These are phyloP conservation scores for Cladophialophora bantiana DNA, from an alignment of 2,329 filamentous ascomycete species.

Conservation along the genomic window DNA sequence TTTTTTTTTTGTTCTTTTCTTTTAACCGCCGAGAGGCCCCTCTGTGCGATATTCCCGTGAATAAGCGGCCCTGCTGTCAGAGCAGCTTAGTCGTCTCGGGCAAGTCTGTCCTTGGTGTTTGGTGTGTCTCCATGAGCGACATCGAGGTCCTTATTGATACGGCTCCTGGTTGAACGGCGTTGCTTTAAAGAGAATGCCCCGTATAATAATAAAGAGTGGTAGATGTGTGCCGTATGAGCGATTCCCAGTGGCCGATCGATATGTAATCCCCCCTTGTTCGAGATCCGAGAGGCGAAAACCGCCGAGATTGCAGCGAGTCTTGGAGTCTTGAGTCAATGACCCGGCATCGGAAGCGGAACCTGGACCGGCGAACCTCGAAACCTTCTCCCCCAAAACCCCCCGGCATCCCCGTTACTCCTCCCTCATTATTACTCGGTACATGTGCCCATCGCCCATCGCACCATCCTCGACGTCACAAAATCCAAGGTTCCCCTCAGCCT, in stretches of 20 bases:
- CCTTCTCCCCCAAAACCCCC: conserved; percentile 1
- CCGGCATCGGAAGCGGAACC: conserved; percentile 15
- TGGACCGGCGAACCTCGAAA: background rate
- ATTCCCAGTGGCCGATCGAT: too few relatives aligned
- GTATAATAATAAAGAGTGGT: background rate
- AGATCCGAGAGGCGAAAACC: conserved; percentile 9
- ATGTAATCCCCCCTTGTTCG: background rate
- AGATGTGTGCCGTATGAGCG: too few relatives aligned
- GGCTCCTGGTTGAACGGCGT: too few relatives aligned
- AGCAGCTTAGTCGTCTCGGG: too few relatives aligned
- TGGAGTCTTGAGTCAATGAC: background rate
- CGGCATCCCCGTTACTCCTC: conserved; percentile 11
- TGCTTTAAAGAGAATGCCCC: background rate
- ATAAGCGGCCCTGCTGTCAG: too few relatives aligned
- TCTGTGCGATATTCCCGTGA: too few relatives aligned
- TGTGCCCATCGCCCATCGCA: conserved; percentile 3
- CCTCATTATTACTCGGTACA: conserved; percentile 6
- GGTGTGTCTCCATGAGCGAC: too few relatives aligned
- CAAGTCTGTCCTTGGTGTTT: too few relatives aligned
- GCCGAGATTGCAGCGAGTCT: conserved; percentile 1
- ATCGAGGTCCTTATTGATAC: too few relatives aligned
- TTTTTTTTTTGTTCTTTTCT: too few relatives aligned
- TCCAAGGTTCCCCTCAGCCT: background rate
- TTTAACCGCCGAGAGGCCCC: too few relatives aligned
- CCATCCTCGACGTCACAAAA: conserved; percentile 19